Conservation (phyloP, 2,329 filamentous ascomycete genomes). For the Penicillium sp. region DNA sequence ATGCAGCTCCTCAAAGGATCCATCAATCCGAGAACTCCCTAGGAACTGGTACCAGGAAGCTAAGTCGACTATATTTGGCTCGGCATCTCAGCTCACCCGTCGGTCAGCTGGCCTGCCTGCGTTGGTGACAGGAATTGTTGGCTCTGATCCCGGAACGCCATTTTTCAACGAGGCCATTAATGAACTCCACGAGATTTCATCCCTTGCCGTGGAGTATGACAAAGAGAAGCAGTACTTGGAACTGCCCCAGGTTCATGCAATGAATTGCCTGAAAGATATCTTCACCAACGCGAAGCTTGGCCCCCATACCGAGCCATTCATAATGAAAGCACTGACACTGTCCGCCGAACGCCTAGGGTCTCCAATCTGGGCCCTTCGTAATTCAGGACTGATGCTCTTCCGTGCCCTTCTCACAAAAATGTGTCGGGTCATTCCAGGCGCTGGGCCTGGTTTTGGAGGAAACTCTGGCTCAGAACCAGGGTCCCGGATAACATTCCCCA, state of each 20-base stretch:
- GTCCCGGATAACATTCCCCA: constrained; percentile 38
- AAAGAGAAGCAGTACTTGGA: constrained; percentile 46
- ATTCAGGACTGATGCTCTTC: constrained; percentile 86
- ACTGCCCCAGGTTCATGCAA: constrained; percentile 86
- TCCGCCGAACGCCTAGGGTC: constrained; percentile 77
- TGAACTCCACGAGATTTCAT: constrained; percentile 40
- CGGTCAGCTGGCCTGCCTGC: constrained; percentile 90
- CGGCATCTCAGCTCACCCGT: constrained; percentile 76
- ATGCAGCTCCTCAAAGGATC: constrained; percentile 52
- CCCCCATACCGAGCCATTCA: constrained; percentile 67
- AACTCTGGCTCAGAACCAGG: constrained; percentile 44
- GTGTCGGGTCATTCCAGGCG: constrained; percentile 39
- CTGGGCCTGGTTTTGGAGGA: constrained; percentile 48
- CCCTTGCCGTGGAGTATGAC: constrained; percentile 29
- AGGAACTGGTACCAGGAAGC: constrained; percentile 67
- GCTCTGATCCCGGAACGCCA: constrained; percentile 53
- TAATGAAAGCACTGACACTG: constrained; percentile 72
- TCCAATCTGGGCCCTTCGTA: constrained; percentile 87
- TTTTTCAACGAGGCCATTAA: constrained; percentile 42
- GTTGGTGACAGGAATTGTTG: constrained; percentile 76
- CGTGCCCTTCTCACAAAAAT: constrained; percentile 74
- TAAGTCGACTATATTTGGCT: constrained; percentile 66
- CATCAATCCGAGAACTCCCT: constrained; percentile 50
- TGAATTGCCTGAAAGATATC: constrained; percentile 90
- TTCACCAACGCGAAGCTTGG: constrained; percentile 80